These are phyloP conservation scores for Mortierella sp. DNA, from an alignment of 371 early-diverging fungal species.

Conservation along the genomic window DNA sequence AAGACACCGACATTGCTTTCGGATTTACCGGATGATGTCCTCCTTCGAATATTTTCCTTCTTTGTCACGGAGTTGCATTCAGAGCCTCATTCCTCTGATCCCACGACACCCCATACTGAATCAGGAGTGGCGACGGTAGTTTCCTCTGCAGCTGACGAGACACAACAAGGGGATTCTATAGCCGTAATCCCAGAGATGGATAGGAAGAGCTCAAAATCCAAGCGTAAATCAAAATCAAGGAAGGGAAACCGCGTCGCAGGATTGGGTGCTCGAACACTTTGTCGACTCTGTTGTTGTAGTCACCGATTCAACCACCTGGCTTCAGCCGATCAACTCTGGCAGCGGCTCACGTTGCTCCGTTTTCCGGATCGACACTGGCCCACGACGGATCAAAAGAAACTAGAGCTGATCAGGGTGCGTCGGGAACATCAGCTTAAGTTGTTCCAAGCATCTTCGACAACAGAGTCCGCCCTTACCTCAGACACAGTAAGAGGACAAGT, in stretches of 20 bases:
- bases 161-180: too few species aligned
- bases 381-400: constrained; percentile 34
- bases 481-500: too few species aligned
- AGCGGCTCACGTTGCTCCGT: constrained; percentile 26
- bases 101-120: neutral
- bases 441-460: neutral
- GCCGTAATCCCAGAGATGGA: too few species aligned
- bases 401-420: constrained; percentile 29
- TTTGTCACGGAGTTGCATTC: neutral
- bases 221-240: constrained; percentile 5
- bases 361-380: constrained; percentile 52
- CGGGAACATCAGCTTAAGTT: constrained; percentile 35
- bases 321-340: constrained; percentile 53
- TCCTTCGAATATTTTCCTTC: constrained; percentile 25
- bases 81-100: neutral
- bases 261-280: constrained; percentile 28
- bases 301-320: constrained; percentile 48
- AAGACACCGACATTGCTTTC: neutral
- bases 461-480: too few species aligned
- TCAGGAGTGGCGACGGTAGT: too few species aligned
- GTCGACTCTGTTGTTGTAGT: constrained; percentile 46
- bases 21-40: constrained; percentile 24
- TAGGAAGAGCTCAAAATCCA: too few species aligned
- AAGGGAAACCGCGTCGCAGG: constrained; percentile 23
- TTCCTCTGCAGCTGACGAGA: too few species aligned